Evolutionary conservation across 257 asterid genomes (phyloP).

Genomic region (Galeopsis tetrahit): DNA sequence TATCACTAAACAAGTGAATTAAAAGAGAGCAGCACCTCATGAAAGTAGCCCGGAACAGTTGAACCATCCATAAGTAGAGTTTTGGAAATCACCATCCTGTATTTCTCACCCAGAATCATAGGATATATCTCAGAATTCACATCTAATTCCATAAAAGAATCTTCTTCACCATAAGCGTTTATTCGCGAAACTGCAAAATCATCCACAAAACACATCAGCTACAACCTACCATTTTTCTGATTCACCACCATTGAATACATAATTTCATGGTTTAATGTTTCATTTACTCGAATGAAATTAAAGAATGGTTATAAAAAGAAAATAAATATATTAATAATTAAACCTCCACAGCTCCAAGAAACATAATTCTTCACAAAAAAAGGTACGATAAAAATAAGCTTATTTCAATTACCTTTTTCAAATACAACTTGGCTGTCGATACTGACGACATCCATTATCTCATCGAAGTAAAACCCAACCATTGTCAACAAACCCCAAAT

Average conservation of each 20-base stretch:
- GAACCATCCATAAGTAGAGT: no score
- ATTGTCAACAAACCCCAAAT: slow-evolving; percentile 32
- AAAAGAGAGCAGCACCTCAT: slow-evolving; percentile 29
- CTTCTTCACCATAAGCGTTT: slow-evolving; percentile 58
- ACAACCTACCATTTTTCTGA: neutral
- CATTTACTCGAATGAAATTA: no score
- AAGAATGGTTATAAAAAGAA: neutral
- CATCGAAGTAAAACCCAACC: slow-evolving; percentile 63
- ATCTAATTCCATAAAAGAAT: slow-evolving; percentile 25
- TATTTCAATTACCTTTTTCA: slow-evolving; percentile 59
- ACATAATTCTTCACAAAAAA: neutral
- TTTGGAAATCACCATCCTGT: no score
- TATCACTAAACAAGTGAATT: neutral
- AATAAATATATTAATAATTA: neutral
- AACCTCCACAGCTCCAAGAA: neutral
- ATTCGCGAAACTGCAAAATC: slow-evolving; percentile 71
- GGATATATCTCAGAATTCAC: slow-evolving; percentile 78
- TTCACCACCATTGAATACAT: slow-evolving; percentile 7
- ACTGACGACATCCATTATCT: slow-evolving; percentile 50
- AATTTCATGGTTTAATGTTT: neutral
- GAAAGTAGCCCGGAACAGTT: no score
- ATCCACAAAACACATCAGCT: slow-evolving; percentile 28
- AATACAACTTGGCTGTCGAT: slow-evolving; percentile 61
- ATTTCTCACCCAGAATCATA: no score
- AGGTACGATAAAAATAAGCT: neutral